Base-by-base conservation (phyloP, 2,329 filamentous ascomycete species). In the Thelonectria blattea region DNA sequence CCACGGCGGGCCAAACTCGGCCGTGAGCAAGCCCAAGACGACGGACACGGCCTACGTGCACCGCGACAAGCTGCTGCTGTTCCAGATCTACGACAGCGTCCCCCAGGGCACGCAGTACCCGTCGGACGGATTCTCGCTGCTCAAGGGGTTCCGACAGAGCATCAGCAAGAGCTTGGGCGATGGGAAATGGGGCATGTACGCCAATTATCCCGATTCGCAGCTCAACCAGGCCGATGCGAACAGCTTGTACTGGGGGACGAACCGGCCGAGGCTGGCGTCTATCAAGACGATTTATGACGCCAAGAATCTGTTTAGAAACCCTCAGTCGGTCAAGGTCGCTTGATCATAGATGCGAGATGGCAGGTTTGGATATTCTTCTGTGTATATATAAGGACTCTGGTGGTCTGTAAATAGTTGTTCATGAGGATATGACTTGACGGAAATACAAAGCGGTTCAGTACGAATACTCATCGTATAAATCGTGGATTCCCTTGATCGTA, bases 21-120 rank as follows among this genome's bases (percentile, higher is more conserved):
- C 74, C 52, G 68, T 80, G 17, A 67, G 76, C 0, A 68, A 72
- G 39, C 61, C 75, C 5, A 58, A 72, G 10, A 56, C 64, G 6
- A 47, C 68, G 8, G 68, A 69, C 7, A 75, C 76, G 0, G 72
- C 79, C 2, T 81, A 77, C 60, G 70, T 74, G 0, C 78, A 80
- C 62, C 78, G 76, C 11, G 74, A 79, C 53, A 76, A 79, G 62
- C 77, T 85, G 12, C 77, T 83, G 1, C 79, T 86, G 6, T 82
- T 80, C 57, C 81, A 86, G 66, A 77, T 84, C 53, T 78, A 79
- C 57, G 81, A 84, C 67, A 71, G 77, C 2, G 73, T 72, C 2
- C 47, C 64, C 0, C 50, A 61, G 11, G 64, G 58, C 3, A 24
- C 50, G 1, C 49, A 61, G 9, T 80, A 77, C 52, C 76, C 77